Base-by-base conservation (phyloP, 805 yeast species). In the Candida orba region DNA sequence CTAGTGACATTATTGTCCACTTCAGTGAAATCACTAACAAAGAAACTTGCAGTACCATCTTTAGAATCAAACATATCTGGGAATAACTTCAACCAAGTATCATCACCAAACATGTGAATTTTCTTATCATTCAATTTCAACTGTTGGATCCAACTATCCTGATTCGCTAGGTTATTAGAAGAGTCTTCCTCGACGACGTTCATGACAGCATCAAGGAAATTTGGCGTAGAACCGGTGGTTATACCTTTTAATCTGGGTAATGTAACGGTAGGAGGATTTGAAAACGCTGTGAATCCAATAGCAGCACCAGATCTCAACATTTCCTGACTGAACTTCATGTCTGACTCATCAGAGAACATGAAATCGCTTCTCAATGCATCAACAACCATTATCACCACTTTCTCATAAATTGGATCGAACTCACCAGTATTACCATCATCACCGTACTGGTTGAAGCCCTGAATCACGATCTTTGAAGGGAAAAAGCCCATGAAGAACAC, bases 201-300 rank as follows among this genome's bases (percentile, higher is more conserved):
- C 40, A 93, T 69, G 22, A 93, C 87, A 0, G 98, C 98, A 64
- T 93, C 99, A 39, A 93, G 69, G 54, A 93, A 93, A 56, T 79
- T 89, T 0, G 99, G 97, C 0, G 96, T 82, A 0, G 96, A 84
- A 0, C 99, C 99, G 0, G 97, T 88, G 0, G 97, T 86, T 22
- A 90, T 76, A 8, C 96, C 96, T 63, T 93, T 93, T 41, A 93
- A 68, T 46, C 99, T 73, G 0, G 99, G 99, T 33, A 93, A 67
- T 0, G 99, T 93, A 9, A 93, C 99, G 0, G 99, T 93, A 3
- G 99, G 99, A 2, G 99, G 98, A 50, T 85, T 84, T 1, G 96
- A 82, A 59, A 72, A 85, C 0, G 96, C 96, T 0, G 99, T 93
- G 61, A 79, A 90, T 0, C 96, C 96, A 40, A 90, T 56, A 0